A percentile compares a stretch with the other conserved stretches of the same genome.
phyloP scores from a whole-genome alignment of 108 stramenopile genomes.

The Aurantiochytrium sp. region DNA sequence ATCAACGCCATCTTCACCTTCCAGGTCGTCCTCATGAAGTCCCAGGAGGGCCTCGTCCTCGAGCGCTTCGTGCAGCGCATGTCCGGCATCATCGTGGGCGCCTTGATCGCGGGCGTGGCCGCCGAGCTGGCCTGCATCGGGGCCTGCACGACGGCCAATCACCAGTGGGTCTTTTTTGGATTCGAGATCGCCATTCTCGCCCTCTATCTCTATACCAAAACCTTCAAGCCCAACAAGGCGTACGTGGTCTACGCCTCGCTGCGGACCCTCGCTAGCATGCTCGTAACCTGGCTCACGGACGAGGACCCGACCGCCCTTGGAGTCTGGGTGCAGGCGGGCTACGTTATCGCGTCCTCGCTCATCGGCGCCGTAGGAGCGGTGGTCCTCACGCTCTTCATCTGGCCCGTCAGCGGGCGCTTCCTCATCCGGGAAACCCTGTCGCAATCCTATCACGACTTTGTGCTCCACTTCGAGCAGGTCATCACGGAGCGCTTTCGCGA shows the following conservation, averaged over 20 bases:
- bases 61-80: neutral
- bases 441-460: neutral
- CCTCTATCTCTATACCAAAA: neutral
- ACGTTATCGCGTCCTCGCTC: neutral
- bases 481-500: neutral
- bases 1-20: neutral
- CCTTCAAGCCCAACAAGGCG: neutral
- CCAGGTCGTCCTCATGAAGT: neutral
- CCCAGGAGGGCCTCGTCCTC: neutral
- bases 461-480: neutral
- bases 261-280: conserved; percentile 1
- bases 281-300: neutral
- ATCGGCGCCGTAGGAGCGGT: neutral
- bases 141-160: neutral
- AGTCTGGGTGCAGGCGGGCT: neutral
- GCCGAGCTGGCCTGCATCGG: neutral
- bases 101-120: neutral
- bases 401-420: neutral
- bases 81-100: neutral
- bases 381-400: neutral
- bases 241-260: neutral
- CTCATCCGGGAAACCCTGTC: neutral
- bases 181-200: neutral
- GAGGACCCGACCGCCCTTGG: neutral
- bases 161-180: neutral